Conservation (phyloP, 1,139 yeast genomes). For the Suhomyces bolitotheri region DNA sequence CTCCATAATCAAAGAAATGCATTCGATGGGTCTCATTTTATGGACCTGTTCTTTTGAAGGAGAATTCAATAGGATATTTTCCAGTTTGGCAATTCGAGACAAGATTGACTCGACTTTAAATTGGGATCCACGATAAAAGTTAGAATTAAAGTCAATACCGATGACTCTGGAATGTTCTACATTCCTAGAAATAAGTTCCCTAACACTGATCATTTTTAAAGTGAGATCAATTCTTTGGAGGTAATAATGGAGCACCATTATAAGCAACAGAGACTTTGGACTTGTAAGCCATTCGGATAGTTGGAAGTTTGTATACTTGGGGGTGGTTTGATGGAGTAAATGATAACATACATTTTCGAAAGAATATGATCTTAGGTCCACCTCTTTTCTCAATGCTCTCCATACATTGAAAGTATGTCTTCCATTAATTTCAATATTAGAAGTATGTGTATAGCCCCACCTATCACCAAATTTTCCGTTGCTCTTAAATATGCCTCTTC, state of each 20-base stretch:
- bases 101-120: slow-evolving; percentile 87
- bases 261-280: slow-evolving; percentile 25
- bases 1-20: slow-evolving; percentile 89
- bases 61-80: slow-evolving; percentile 69
- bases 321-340: slow-evolving; percentile 64
- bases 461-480: slow-evolving; percentile 63
- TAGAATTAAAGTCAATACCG: slow-evolving; percentile 89
- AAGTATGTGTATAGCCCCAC: slow-evolving; percentile 83
- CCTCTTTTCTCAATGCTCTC: slow-evolving; percentile 67
- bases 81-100: slow-evolving; percentile 70
- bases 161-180: slow-evolving; percentile 83
- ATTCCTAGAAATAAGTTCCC: slow-evolving; percentile 69
- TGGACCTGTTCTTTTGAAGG: slow-evolving; percentile 84
- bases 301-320: slow-evolving; percentile 54
- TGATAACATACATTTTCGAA: slow-evolving; percentile 76
- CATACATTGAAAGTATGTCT: slow-evolving; percentile 83
- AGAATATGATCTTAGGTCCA: slow-evolving; percentile 66
- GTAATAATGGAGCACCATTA: slow-evolving; percentile 53
- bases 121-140: slow-evolving; percentile 88
- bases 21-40: slow-evolving; percentile 81
- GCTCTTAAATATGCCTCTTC: slow-evolving; percentile 49
- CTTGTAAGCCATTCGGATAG: slow-evolving; percentile 53
- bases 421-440: slow-evolving; percentile 69
- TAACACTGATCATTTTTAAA: slow-evolving; percentile 53
- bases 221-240: slow-evolving; percentile 45